phyloP scores from a whole-genome alignment of 2,329 filamentous ascomycete genomes.

The Cladobotryum protrusum region DNA sequence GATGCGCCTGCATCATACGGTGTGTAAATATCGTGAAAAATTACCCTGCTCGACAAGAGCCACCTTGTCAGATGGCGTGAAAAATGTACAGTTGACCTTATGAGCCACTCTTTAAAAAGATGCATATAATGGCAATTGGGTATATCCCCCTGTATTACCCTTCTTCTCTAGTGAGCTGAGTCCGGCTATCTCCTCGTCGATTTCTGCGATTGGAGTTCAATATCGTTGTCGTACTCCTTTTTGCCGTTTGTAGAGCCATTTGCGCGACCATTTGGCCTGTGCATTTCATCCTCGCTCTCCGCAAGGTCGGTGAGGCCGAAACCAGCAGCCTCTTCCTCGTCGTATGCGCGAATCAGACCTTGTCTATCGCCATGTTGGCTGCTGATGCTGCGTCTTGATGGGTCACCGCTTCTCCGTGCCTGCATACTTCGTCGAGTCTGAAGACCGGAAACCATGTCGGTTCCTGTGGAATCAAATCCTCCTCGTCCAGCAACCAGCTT shows the following conservation, averaged over 20 bases:
- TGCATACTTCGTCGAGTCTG: slow-evolving; percentile 95
- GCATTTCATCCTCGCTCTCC: slow-evolving; percentile 60
- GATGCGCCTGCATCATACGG: not conserved
- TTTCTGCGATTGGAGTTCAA: slow-evolving; percentile 47
- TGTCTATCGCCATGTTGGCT: slow-evolving; percentile 65
- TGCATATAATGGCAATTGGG: slow-evolving; percentile 5
- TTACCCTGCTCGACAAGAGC: not conserved
- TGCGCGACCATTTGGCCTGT: slow-evolving; percentile 20
- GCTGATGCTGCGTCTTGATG: slow-evolving; percentile 57
- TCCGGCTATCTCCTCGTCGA: slow-evolving; percentile 26
- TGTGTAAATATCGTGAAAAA: not conserved
- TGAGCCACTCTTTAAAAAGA: slow-evolving; percentile 4
- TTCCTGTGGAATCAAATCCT: slow-evolving; percentile 74
- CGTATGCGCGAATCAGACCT: slow-evolving; percentile 81
- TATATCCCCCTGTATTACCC: slow-evolving; percentile 8
- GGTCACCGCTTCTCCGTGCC: slow-evolving; percentile 65
- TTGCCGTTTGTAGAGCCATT: slow-evolving; percentile 37
- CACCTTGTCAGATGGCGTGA: slow-evolving; percentile 2
- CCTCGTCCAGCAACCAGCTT: slow-evolving; percentile 55
- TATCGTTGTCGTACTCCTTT: slow-evolving; percentile 34
- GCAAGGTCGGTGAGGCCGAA: slow-evolving; percentile 75
- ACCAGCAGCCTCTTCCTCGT: slow-evolving; percentile 68
- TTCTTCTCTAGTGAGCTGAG: not conserved
- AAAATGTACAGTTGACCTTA: slow-evolving; percentile 11
- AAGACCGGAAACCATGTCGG: slow-evolving; percentile 82